These are phyloP conservation scores for Ustilago nuda DNA, from an alignment of 1,284 basidiomycete species.

Conservation along the genomic window DNA sequence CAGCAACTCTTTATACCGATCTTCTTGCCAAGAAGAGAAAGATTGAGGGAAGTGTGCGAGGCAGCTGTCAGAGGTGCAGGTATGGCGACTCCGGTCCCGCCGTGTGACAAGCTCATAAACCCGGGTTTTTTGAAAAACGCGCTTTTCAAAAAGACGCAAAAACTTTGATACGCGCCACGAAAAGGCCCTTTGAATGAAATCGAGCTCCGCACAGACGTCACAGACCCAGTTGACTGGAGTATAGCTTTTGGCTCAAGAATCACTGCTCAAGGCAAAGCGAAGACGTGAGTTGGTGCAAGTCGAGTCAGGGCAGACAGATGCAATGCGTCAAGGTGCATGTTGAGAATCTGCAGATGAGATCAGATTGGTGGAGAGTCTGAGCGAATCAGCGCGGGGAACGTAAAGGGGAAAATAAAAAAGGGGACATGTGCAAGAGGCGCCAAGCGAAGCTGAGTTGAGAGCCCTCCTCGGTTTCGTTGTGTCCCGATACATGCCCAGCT, in stretches of 20 bases:
- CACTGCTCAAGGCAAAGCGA: neutral
- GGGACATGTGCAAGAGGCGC: conserved; percentile 4
- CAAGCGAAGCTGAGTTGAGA: conserved; percentile 12
- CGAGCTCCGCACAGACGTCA: neutral
- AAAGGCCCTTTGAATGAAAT: neutral
- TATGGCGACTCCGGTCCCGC: neutral
- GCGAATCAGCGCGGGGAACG: conserved; percentile 6
- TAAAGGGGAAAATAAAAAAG: neutral
- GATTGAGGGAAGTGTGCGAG: neutral
- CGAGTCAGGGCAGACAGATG: conserved; percentile 24
- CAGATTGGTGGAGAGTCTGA: conserved; percentile 3
- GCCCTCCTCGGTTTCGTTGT: neutral
- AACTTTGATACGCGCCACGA: neutral
- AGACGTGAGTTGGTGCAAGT: conserved; percentile 31
- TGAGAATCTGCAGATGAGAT: conserved; percentile 1
- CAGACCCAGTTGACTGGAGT: neutral
- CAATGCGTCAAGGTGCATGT: conserved; percentile 4
- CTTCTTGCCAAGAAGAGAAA: conserved; percentile 5
- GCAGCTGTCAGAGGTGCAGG: conserved; percentile 18
- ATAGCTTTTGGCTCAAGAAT: neutral
- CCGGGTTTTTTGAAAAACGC: too few relatives aligned
- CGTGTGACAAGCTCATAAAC: neutral
- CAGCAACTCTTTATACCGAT: conserved; percentile 2
- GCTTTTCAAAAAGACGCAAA: too few relatives aligned
- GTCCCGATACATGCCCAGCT: neutral